phyloP scores from a whole-genome alignment of 1,139 yeast genomes.

The Debaryomyces psychrophilus region DNA sequence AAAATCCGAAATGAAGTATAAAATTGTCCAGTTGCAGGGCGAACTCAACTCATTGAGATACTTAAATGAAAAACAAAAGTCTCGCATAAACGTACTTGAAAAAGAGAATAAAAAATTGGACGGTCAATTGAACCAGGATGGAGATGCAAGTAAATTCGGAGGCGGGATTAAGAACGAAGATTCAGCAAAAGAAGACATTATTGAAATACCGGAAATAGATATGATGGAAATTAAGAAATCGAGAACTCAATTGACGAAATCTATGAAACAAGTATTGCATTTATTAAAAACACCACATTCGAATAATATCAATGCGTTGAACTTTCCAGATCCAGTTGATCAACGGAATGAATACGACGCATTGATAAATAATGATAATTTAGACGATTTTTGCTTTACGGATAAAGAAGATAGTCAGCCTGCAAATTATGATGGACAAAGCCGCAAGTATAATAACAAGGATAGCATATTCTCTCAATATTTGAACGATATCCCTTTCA shows the following conservation, averaged over 20 bases:
- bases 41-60: conserved; percentile 51
- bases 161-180: conserved; percentile 2
- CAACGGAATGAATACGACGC: conserved; percentile 21
- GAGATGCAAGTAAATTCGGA: conserved; percentile 5
- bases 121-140: conserved; percentile 10
- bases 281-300: conserved; percentile 42
- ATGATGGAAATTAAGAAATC: conserved; percentile 42
- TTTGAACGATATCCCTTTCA: conserved; percentile 9
- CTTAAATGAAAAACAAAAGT: conserved; percentile 39
- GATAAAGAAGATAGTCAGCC: conserved; percentile 11
- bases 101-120: conserved; percentile 21
- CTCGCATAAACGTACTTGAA: conserved; percentile 35
- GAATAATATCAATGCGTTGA: conserved; percentile 23
- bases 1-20: conserved; percentile 57
- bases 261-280: conserved; percentile 47
- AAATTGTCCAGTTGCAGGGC: conserved; percentile 56
- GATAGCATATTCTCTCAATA: conserved; percentile 12
- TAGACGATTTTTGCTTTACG: conserved; percentile 18
- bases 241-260: conserved; percentile 40
- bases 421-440: not conserved
- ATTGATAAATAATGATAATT: conserved; percentile 20
- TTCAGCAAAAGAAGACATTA: not conserved
- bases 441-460: conserved; percentile 7
- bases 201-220: conserved; percentile 43
- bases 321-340: conserved; percentile 23